Percentiles rank a stretch among this genome's conserved stretches.
phyloP scores from a whole-genome alignment of 495 filamentous ascomycete genomes.

The Sordaria brevicollis region DNA sequence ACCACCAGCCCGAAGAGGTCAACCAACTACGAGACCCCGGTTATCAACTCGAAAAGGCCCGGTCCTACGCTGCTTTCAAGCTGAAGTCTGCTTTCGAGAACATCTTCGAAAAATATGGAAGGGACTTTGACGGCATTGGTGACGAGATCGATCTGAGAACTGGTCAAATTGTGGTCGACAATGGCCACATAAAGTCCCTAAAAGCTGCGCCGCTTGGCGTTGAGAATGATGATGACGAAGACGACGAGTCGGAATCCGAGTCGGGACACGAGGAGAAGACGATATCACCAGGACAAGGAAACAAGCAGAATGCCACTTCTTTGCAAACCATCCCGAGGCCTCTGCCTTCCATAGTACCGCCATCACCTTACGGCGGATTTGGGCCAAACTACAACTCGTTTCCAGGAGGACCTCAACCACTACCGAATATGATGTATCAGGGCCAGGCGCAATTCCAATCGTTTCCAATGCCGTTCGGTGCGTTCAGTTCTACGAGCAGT shows the following conservation, averaged over 20 bases:
- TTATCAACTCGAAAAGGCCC: slow-evolving; percentile 45
- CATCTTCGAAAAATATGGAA: slow-evolving; percentile 81
- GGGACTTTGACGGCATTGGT: slow-evolving; percentile 68
- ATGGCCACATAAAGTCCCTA: slow-evolving; percentile 66
- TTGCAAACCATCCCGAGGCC: not conserved
- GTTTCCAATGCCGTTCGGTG: slow-evolving; percentile 4
- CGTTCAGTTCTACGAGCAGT: not conserved
- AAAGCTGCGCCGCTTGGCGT: slow-evolving; percentile 9
- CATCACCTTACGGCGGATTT: not conserved
- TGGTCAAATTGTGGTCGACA: slow-evolving; percentile 71
- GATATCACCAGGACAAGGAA: slow-evolving; percentile 7
- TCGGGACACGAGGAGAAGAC: slow-evolving; percentile 18
- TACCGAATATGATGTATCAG: slow-evolving; percentile 5
- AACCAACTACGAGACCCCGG: slow-evolving; percentile 36
- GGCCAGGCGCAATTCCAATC: slow-evolving; percentile 4
- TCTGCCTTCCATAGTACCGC: not conserved
- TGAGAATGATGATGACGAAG: slow-evolving; percentile 31
- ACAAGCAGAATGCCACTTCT: not conserved
- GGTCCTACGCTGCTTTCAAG: slow-evolving; percentile 49
- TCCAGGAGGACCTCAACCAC: not conserved
- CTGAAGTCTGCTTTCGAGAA: slow-evolving; percentile 73
- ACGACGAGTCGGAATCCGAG: slow-evolving; percentile 5
- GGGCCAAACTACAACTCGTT: not conserved
- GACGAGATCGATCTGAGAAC: slow-evolving; percentile 36
- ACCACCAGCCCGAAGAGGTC: slow-evolving; percentile 29